These are phyloP conservation scores for Salix caprea DNA, from an alignment of 345 rosid genomes.

Conservation along the genomic window DNA sequence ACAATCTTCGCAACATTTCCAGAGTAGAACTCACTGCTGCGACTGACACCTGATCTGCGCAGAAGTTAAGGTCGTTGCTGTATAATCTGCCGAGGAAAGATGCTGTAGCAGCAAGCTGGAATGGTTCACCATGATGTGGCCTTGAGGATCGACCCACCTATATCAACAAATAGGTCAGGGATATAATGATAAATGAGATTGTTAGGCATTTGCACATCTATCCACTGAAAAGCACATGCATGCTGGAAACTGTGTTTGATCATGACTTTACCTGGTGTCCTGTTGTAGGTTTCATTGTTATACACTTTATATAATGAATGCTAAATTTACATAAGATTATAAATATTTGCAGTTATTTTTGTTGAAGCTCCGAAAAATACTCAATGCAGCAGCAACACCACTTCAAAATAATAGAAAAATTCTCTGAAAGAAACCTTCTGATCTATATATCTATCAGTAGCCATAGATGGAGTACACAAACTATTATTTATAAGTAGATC, in stretches of 20 bases:
- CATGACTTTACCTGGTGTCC: conserved; percentile 36
- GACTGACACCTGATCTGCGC: conserved; percentile 33
- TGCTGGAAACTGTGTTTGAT: not conserved
- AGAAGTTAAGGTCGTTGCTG: conserved; percentile 49
- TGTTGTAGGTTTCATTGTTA: conserved; percentile 17
- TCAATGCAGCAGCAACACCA: no score
- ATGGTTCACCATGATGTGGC: conserved; percentile 30
- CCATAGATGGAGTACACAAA: no score
- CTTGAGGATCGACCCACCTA: conserved; percentile 55
- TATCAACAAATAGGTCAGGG: not conserved
- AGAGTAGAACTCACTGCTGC: conserved; percentile 27
- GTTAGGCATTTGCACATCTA: not conserved
- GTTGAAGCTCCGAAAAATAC: no score
- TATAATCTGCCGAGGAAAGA: conserved; percentile 55
- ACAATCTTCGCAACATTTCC: conserved; percentile 37
- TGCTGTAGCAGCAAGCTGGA: conserved; percentile 54
- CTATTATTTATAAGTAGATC: no score
- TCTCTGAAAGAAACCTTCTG: no score
- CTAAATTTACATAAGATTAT: no score
- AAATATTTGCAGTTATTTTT: no score
- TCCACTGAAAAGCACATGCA: not conserved
- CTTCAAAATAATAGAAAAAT: no score
- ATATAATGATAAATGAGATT: not conserved
- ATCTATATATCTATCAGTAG: no score
- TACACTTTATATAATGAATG: no score